Percentiles rank a stretch among this genome's conserved stretches.
Conservation (phyloP, 75 land plant genomes). For the Picea glauca region DNA sequence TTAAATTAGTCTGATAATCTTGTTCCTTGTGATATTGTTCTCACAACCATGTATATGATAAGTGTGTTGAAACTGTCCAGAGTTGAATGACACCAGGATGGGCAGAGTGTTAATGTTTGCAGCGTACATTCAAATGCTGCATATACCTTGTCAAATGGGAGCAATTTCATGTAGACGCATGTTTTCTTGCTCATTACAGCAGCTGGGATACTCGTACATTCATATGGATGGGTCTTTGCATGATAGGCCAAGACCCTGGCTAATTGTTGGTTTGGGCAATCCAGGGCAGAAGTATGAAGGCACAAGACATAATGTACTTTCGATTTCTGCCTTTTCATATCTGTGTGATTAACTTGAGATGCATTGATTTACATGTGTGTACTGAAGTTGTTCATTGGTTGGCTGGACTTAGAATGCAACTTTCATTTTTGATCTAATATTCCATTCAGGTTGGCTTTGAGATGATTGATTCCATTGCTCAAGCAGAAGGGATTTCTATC, state of each 20-base stretch:
- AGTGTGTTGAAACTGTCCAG: too few species aligned
- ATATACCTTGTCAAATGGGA: too few species aligned
- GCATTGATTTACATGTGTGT: background rate
- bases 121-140: too few species aligned
- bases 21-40: too few species aligned
- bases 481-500: conserved; percentile 61
- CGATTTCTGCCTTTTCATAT: background rate
- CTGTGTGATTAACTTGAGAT: background rate
- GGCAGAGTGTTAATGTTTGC: too few species aligned
- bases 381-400: background rate
- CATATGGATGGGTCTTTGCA: background rate
- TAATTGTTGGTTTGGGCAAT: conserved; percentile 80
- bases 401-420: background rate
- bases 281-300: conserved; percentile 78
- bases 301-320: conserved; percentile 73
- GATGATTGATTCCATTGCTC: conserved; percentile 87
- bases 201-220: background rate
- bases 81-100: too few species aligned
- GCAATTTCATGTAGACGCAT: too few species aligned
- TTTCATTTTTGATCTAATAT: background rate
- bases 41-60: too few species aligned
- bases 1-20: too few species aligned
- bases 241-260: conserved; percentile 52
- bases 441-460: conserved; percentile 89
- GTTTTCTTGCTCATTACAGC: too few species aligned